Evolutionary conservation across 306 rosid species (phyloP).

Genomic region (Styphnolobium japonicum): DNA sequence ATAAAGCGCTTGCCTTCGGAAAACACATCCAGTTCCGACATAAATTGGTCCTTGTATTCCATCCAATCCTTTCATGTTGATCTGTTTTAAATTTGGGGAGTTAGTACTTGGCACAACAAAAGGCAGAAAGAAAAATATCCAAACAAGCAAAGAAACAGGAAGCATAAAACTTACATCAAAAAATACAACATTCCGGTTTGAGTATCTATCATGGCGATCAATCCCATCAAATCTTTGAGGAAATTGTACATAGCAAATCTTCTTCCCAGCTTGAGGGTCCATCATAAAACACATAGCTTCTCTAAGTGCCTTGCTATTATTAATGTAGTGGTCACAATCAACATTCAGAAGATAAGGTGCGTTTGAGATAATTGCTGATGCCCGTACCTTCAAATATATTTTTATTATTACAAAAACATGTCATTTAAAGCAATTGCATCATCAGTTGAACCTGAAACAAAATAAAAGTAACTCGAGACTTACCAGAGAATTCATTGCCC

Average conservation of each 20-base stretch:
- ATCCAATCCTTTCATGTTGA: slow-evolving; percentile 97
- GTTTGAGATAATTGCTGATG: slow-evolving; percentile 79
- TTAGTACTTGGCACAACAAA: slow-evolving; percentile 21
- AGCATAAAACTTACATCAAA: slow-evolving; percentile 69
- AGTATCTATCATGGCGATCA: slow-evolving; percentile 92
- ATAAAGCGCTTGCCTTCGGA: slow-evolving; percentile 85
- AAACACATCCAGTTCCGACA: slow-evolving; percentile 97
- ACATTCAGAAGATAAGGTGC: slow-evolving; percentile 92
- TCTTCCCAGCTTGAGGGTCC: slow-evolving; percentile 94
- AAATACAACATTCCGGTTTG: slow-evolving; percentile 93
- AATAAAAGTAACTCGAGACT: slow-evolving; percentile 10
- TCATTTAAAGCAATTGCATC: not conserved
- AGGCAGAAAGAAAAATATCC: not conserved
- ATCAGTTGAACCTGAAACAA: not conserved
- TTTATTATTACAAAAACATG: slow-evolving; percentile 15
- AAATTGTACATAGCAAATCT: slow-evolving; percentile 92
- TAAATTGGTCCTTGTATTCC: slow-evolving; percentile 97
- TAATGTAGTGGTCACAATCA: slow-evolving; percentile 97
- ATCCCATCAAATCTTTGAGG: slow-evolving; percentile 99
- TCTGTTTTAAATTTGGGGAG: slow-evolving; percentile 49
- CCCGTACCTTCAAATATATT: slow-evolving; percentile 66
- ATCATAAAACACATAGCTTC: slow-evolving; percentile 99
- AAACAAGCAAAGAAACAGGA: not conserved
- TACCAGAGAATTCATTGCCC: slow-evolving; percentile 97
- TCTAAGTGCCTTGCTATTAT: slow-evolving; percentile 94